Conservation (phyloP, 805 yeast genomes). For the Candida sanyiensis region DNA sequence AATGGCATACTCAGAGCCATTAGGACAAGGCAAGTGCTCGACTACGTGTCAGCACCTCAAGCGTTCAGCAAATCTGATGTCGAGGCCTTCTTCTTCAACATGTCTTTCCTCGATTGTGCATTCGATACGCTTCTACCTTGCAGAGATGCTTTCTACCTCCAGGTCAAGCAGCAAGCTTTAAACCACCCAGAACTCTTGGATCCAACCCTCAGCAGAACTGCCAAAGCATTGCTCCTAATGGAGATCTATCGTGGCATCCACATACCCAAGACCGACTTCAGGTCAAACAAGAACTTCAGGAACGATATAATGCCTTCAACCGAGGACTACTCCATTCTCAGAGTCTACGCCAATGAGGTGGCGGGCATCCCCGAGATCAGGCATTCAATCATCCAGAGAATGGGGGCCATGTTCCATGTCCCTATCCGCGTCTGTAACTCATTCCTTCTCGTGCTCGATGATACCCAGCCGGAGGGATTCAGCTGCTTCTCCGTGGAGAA, state of each 20-base stretch:
- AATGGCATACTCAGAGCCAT: slow-evolving; percentile 4
- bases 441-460: slow-evolving; percentile 3
- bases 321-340: slow-evolving; percentile 9
- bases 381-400: slow-evolving; percentile 8
- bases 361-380: slow-evolving; percentile 8
- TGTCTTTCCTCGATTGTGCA: slow-evolving; percentile 16
- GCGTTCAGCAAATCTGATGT: slow-evolving; percentile 1
- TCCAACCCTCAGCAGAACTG: background rate
- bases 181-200: background rate
- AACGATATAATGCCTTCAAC: slow-evolving; percentile 10
- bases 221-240: background rate
- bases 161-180: background rate
- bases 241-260: background rate
- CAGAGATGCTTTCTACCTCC: slow-evolving; percentile 9
- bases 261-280: slow-evolving; percentile 4
- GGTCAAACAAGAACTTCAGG: slow-evolving; percentile 6
- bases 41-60: background rate
- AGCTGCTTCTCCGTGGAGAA: slow-evolving; percentile 5
- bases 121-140: slow-evolving; percentile 17
- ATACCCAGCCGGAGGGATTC: slow-evolving; percentile 1
- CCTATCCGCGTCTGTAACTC: slow-evolving; percentile 5
- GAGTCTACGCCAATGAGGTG: slow-evolving; percentile 11
- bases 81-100: slow-evolving; percentile 13
- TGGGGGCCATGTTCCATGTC: slow-evolving; percentile 2
- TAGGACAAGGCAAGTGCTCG: slow-evolving; percentile 1